Conservation (phyloP, 1,284 basidiomycete genomes). For the Hortiboletus rubellus region DNA sequence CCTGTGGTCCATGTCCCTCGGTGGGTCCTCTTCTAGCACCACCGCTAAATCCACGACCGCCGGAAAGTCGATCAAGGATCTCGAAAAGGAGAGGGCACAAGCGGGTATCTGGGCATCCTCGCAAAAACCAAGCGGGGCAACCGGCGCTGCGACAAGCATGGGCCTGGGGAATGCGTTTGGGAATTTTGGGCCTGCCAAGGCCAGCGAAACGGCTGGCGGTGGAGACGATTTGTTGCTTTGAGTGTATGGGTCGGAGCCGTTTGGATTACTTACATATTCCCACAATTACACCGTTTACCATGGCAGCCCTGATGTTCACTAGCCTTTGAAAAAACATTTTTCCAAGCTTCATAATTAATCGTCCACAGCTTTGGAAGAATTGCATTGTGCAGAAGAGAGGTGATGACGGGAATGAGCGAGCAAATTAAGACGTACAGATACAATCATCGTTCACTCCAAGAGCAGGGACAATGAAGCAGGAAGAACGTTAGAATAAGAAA, state of each 20-base stretch:
- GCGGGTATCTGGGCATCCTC: constrained; percentile 71
- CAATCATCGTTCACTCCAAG: constrained; percentile 41
- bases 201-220: constrained; percentile 26
- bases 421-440: constrained; percentile 40
- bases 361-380: constrained; percentile 23
- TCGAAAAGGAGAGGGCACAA: constrained; percentile 83
- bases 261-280: neutral
- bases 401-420: constrained; percentile 26
- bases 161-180: constrained; percentile 47
- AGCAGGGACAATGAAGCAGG: constrained; percentile 27
- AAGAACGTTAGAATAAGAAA: constrained; percentile 24
- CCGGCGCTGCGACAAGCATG: constrained; percentile 17
- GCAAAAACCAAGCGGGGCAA: constrained; percentile 32
- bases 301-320: neutral
- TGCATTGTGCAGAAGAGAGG: constrained; percentile 22
- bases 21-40: constrained; percentile 38
- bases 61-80: constrained; percentile 81
- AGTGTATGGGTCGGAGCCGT: constrained; percentile 6
- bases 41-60: constrained; percentile 28
- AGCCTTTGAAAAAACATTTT: neutral
- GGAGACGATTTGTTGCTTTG: constrained; percentile 57
- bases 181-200: constrained; percentile 38
- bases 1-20: constrained; percentile 85
- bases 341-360: constrained; percentile 7
- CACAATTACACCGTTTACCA: constrained; percentile 11